Evolutionary conservation across 163 green algal genomes (phyloP).

Genomic region (Prototheca cutis): DNA sequence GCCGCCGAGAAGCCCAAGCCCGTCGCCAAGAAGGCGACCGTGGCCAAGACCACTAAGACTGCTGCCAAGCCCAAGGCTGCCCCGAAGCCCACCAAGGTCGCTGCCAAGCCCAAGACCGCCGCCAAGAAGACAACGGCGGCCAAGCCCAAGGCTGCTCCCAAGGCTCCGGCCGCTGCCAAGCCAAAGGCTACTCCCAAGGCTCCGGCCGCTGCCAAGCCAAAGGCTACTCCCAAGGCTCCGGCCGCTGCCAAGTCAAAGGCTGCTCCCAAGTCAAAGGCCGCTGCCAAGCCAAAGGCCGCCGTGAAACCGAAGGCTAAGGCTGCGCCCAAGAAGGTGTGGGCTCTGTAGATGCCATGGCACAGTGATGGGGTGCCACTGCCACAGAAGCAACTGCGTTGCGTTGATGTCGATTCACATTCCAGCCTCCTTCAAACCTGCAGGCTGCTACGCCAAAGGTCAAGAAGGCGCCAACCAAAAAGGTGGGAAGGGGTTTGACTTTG

Average conservation of each 20-base stretch:
- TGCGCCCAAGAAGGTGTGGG: background rate
- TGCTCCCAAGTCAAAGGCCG: background rate
- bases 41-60: constrained; percentile 9
- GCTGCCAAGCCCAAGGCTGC: background rate
- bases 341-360: background rate
- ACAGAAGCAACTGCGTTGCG: no score
- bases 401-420: no score
- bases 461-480: constrained; percentile 14
- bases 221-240: constrained; percentile 4
- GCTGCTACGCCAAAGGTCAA: constrained; percentile 15
- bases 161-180: background rate
- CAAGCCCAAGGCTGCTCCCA: background rate
- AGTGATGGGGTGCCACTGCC: no score
- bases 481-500: constrained; percentile 8
- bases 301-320: constrained; percentile 5
- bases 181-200: background rate
- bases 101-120: constrained; percentile 5
- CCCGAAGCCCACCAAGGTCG: constrained; percentile 18
- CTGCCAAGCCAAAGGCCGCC: background rate
- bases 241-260: constrained; percentile 3
- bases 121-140: background rate
- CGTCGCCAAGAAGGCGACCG: background rate
- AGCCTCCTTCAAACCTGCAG: constrained; percentile 1
- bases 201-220: background rate
- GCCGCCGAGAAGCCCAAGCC: background rate